Base-by-base conservation (phyloP, 352 stramenopile genomes). In the Phytopythium boreale region DNA sequence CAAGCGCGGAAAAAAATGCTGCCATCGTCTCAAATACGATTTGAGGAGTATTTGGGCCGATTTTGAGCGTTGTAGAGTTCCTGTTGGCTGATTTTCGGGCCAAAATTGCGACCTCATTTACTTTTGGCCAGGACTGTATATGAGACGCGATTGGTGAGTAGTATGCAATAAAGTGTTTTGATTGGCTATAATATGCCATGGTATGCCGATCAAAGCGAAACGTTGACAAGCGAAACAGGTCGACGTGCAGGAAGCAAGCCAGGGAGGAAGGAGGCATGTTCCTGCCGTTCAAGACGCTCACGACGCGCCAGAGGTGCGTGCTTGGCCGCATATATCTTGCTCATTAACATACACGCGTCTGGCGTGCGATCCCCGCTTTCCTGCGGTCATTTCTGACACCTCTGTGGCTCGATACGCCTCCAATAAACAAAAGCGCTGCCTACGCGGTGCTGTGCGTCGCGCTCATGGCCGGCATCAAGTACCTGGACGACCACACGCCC, bases 281-380 rank as follows among this genome's bases (percentile, higher is more conserved):
- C 68, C 65, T 90, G 67, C 76, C 79, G 62, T 90, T 90, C 77
- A 74, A 75, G 65, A 78, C 85, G 68, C 63, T 90, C 58, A 79
- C 80, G 51, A 77, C 72, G 19, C 68, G 73, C 14, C 80, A 91
- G 66, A 90, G 79, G 79, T 90, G 58, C 4, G 65, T 64, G 26
- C 26, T 11, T 20, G 47, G 4, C 10, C 34, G 10, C 34, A 14
- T 39, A 1, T 14, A 14, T 39, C 6, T 39, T 39, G 34, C 10
- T 10, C 34, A 15, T 10, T 1, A 2, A 14, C 10, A 39, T 19
- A 14, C 37, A 24, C 7, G 31, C 22, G 36, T 61, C 24, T 10
- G 10, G 41, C 37, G 15, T 36, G 41, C 20, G 44, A 7, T 41
- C 17, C 20, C 0, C 10, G 26, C 4, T 11, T 26, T 10, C 10